Evolutionary conservation across 2,329 filamentous ascomycete genomes (phyloP).

Genomic region (Alternaria novae-zelandiae): DNA sequence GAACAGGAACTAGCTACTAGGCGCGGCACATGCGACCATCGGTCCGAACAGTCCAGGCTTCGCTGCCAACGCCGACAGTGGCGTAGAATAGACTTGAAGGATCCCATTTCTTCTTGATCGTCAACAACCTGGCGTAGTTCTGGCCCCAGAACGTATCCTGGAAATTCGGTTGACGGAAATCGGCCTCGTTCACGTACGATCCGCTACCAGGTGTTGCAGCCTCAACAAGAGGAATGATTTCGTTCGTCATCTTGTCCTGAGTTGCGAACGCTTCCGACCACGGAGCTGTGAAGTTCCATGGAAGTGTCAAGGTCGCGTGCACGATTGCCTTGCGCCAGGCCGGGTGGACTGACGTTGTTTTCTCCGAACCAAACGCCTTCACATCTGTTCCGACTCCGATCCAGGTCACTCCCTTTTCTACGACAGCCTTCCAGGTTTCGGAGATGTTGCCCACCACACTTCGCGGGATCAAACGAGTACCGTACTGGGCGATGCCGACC

Average conservation of each 20-base stretch:
- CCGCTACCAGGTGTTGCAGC: constrained; percentile 26
- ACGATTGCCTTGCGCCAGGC: constrained; percentile 30
- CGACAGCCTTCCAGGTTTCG: constrained; percentile 19
- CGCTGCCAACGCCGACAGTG: constrained; percentile 35
- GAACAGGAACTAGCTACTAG: not conserved
- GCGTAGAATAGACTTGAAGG: constrained; percentile 37
- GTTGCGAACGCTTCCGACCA: constrained; percentile 22
- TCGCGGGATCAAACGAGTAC: constrained; percentile 24
- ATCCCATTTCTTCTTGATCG: constrained; percentile 40
- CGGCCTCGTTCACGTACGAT: constrained; percentile 36
- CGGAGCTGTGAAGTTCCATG: constrained; percentile 27
- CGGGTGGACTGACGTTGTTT: constrained; percentile 30
- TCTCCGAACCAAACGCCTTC: constrained; percentile 13
- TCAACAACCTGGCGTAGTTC: constrained; percentile 32
- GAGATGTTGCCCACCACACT: constrained; percentile 17
- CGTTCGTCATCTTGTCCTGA: constrained; percentile 26
- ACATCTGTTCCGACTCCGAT: constrained; percentile 26
- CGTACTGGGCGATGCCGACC: constrained; percentile 27
- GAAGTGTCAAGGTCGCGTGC: constrained; percentile 22
- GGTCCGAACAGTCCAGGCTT: constrained; percentile 24
- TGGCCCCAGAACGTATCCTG: constrained; percentile 29
- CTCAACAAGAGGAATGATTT: constrained; percentile 24
- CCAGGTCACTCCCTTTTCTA: constrained; percentile 26
- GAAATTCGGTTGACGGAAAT: constrained; percentile 30
- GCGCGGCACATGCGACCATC: constrained; percentile 24